Conservation (phyloP, 345 rosid genomes). For the Hirschfeldia incana region DNA sequence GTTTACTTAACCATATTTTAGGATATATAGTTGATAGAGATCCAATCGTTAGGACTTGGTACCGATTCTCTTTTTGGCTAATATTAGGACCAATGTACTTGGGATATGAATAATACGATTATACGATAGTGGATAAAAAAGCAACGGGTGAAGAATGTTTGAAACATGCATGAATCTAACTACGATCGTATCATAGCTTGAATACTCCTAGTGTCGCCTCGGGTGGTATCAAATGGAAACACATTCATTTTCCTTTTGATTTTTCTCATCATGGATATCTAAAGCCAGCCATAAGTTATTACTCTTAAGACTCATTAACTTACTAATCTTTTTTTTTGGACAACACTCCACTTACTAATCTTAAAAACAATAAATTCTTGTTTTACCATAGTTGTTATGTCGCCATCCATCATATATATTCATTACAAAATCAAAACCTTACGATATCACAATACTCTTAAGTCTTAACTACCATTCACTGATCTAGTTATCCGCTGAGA, state of each 20-base stretch:
- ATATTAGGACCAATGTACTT: conserved; percentile 1
- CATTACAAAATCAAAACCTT: neutral
- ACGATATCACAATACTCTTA: neutral
- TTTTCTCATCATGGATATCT: conserved; percentile 34
- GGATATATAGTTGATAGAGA: neutral
- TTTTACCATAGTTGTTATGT: neutral
- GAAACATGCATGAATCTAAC: conserved; percentile 42
- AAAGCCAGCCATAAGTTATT: conserved; percentile 16
- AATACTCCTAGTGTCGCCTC: conserved; percentile 32
- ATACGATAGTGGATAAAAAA: conserved; percentile 23
- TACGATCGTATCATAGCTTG: conserved; percentile 23
- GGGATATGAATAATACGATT: conserved; percentile 8
- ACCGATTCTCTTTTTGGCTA: neutral
- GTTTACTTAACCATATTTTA: neutral
- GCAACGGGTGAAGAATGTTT: conserved; percentile 26
- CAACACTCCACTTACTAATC: neutral
- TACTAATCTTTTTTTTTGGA: no score
- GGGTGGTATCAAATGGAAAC: conserved; percentile 29
- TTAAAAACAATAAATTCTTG: neutral
- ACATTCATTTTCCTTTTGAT: conserved; percentile 39
- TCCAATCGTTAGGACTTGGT: neutral
- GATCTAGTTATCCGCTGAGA: neutral
- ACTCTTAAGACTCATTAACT: neutral
- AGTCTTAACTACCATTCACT: neutral
- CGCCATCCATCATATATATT: neutral